Base-by-base conservation (phyloP, 352 stramenopile genomes). In the Thalassiosira mediterranea region DNA sequence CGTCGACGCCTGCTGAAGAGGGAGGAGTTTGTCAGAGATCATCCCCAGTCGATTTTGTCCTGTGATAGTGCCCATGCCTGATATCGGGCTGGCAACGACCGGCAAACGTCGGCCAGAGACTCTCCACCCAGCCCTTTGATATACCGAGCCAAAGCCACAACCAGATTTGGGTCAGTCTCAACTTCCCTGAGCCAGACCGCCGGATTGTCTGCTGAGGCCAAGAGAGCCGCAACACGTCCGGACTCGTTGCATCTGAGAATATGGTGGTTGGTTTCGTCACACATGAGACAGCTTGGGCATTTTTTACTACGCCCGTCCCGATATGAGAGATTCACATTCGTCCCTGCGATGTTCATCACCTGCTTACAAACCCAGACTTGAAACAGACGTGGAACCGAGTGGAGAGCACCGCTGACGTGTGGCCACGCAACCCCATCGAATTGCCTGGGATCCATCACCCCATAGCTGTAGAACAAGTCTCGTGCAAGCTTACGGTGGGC, bases 21-120 rank as follows among this genome's bases (percentile, higher is more conserved):
- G 5, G 19, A 15, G 15, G 37, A 15, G 5, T 52, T 40, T 19
- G 49, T 40, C 38, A 64, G 34, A 40, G 38, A 64, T 21, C 56
- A 7, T 19, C 56, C 32, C 56, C 56, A 64, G 5, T 40, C 56
- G 13, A 64, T 64, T 28, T 40, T 47, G 13, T 64, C 56, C 31
- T 47, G n/a, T n/a, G 32, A 29, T 8, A 17, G 15, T n/a, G n/a
- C n/a, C n/a, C n/a, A n/a, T n/a, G n/a, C n/a, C n/a, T n/a, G n/a
- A n/a, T n/a, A n/a, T n/a, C n/a, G 59, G 11, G 1, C n/a, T n/a
- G n/a, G n/a, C n/a, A n/a, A n/a, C n/a, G n/a, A n/a, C n/a, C n/a
- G n/a, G n/a, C n/a, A n/a, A n/a, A n/a, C n/a, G n/a, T n/a, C n/a
- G n/a, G n/a, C n/a, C n/a, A n/a, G n/a, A n/a, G n/a, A n/a, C n/a